Base-by-base conservation (phyloP, 352 stramenopile genomes). In the Pythium oligandrum region DNA sequence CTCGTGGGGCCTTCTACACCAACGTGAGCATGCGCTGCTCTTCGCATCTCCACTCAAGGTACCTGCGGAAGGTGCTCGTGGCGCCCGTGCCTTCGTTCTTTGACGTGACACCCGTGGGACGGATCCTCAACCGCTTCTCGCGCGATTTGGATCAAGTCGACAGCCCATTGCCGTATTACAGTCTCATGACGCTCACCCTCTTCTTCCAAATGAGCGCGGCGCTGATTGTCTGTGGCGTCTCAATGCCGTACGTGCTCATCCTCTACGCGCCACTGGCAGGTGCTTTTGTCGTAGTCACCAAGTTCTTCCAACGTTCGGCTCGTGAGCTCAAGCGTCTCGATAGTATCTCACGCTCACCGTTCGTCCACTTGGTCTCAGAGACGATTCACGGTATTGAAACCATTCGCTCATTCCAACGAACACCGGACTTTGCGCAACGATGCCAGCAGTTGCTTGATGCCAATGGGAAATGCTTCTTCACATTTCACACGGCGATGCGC, bases 251-350 rank as follows among this genome's bases (percentile, higher is more conserved):
- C 10, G 63, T 70, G 8, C 32, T 66, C 0, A 51, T 68, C 38
- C 26, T 77, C 36, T 58, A 77, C 11, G 59, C 73, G 4, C 85
- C 84, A 34, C 30, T 62, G 48, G 35, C 43, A 4, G 26, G 36
- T 37, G 55, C 37, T n/a, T 55, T 40, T 35, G 56, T 57, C 48
- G 51, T 35, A 9, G 38, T 57, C 34, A 47, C 56, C 60, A 83
- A 82, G 33, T 96, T 94, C 52, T 95, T 91, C 60, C 66, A 90
- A 36, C 52, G 53, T 26, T 74, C 58, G 4, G 51, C 75, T 59
- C 57, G 67, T 17, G 90, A 97, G 57, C 63, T 97, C 4, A 95
- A 97, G 65, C 74, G 93, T 17, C 68, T 98, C n/a, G 93, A 98
- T 63, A 83, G 79, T 6, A 56, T 97, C 43, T 64, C 54, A 10